Percentiles rank a stretch among this genome's conserved stretches.
phyloP scores from a whole-genome alignment of 164 flowering plant species.

The Chimonanthus salicifolius region DNA sequence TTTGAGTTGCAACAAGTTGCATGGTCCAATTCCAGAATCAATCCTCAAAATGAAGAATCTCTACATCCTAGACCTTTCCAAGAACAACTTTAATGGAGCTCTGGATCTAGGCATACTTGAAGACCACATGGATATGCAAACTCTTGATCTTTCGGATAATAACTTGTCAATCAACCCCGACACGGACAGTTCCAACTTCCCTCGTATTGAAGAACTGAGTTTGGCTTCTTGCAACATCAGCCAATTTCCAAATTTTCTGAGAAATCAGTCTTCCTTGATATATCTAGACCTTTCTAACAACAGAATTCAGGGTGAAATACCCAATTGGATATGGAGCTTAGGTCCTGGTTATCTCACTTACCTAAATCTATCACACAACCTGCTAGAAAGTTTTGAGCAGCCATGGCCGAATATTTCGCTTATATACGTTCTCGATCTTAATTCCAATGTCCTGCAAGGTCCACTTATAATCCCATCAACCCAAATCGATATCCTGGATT shows the following conservation, averaged over 20 bases:
- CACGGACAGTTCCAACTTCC: slow-evolving; percentile 8
- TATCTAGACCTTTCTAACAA: slow-evolving; percentile 44
- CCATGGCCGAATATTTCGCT: background rate
- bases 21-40: slow-evolving; percentile 28
- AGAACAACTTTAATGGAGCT: slow-evolving; percentile 32
- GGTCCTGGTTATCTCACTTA: background rate
- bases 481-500: no score
- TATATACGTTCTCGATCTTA: no score
- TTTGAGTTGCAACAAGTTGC: slow-evolving; percentile 24
- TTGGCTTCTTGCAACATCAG: slow-evolving; percentile 36
- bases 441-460: slow-evolving; percentile 14
- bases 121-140: slow-evolving; percentile 14
- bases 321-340: slow-evolving; percentile 37
- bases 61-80: slow-evolving; percentile 19
- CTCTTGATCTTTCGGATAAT: slow-evolving; percentile 35
- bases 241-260: slow-evolving; percentile 27
- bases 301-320: slow-evolving; percentile 31
- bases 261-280: slow-evolving; percentile 18
- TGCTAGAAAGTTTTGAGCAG: slow-evolving; percentile 15
- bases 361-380: slow-evolving; percentile 41
- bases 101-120: slow-evolving; percentile 12
- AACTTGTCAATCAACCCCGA: slow-evolving; percentile 4
- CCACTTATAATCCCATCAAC: no score
- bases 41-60: slow-evolving; percentile 21
- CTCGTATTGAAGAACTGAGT: slow-evolving; percentile 21